Conservation (phyloP, 2,329 filamentous ascomycete species). For the Penicillium sp. region DNA sequence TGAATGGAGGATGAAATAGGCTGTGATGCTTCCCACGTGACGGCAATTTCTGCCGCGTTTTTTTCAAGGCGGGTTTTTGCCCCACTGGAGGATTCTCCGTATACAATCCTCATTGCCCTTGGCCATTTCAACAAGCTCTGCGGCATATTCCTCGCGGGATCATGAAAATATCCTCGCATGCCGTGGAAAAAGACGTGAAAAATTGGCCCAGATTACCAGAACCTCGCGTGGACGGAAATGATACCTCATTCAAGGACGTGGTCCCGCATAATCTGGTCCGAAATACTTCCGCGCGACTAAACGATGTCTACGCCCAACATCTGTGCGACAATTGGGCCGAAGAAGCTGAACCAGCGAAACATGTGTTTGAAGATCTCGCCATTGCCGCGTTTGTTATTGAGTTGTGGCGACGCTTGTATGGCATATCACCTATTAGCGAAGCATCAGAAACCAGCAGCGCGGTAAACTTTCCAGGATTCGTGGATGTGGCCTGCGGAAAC, state of each 20-base stretch:
- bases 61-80: not conserved
- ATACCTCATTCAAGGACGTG: conserved; percentile 60
- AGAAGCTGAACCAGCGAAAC: conserved; percentile 82
- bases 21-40: not conserved
- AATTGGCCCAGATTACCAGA: not conserved
- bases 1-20: not conserved
- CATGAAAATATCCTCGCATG: not conserved
- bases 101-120: not conserved
- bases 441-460: conserved; percentile 14
- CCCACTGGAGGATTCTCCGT: not conserved
- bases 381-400: conserved; percentile 94
- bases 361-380: conserved; percentile 91
- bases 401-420: conserved; percentile 86
- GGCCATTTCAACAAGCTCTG: not conserved
- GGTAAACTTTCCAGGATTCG: conserved; percentile 76
- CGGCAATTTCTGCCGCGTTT: conserved; percentile 2
- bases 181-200: not conserved
- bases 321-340: conserved; percentile 83
- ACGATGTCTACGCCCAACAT: conserved; percentile 73
- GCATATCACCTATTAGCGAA: conserved; percentile 29
- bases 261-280: conserved; percentile 78
- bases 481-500: conserved; percentile 96
- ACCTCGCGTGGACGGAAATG: not conserved
- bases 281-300: conserved; percentile 79
- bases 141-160: no score